Evolutionary conservation across 2,329 filamentous ascomycete species (phyloP).

Genomic region (Trichoderma pleuroti): DNA sequence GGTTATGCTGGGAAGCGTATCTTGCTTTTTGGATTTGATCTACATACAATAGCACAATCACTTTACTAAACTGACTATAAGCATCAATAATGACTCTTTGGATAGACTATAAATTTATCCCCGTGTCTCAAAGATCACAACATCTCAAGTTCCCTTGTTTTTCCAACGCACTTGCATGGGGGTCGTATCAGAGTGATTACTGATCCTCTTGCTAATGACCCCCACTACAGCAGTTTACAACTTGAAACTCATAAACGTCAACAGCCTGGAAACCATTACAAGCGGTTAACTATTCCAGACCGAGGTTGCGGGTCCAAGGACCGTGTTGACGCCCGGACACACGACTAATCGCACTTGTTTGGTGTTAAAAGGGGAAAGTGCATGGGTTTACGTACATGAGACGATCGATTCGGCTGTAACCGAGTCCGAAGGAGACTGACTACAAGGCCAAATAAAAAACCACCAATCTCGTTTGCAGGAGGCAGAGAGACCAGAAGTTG

Average conservation of each 20-base stretch:
- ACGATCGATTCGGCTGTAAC: neutral
- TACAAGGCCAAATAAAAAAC: neutral
- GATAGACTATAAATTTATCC: neutral
- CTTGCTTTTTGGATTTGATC: neutral
- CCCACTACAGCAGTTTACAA: neutral
- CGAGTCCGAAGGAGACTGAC: no score
- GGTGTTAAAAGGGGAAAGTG: neutral
- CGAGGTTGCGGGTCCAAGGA: no score
- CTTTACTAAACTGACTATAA: no score
- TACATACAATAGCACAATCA: neutral
- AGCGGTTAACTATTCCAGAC: neutral
- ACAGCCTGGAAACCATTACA: neutral
- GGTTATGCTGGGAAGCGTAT: neutral
- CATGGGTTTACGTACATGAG: neutral
- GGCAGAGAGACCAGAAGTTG: neutral
- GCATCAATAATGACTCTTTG: neutral
- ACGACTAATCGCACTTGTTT: neutral
- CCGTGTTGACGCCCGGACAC: neutral
- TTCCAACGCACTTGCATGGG: neutral
- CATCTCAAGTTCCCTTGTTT: neutral
- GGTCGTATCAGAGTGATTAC: neutral
- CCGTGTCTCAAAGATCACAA: neutral
- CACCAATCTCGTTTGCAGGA: neutral
- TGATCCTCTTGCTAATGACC: neutral
- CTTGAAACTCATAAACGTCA: neutral